phyloP scores from a whole-genome alignment of 345 rosid species.

The Eucalyptus pauciflora region DNA sequence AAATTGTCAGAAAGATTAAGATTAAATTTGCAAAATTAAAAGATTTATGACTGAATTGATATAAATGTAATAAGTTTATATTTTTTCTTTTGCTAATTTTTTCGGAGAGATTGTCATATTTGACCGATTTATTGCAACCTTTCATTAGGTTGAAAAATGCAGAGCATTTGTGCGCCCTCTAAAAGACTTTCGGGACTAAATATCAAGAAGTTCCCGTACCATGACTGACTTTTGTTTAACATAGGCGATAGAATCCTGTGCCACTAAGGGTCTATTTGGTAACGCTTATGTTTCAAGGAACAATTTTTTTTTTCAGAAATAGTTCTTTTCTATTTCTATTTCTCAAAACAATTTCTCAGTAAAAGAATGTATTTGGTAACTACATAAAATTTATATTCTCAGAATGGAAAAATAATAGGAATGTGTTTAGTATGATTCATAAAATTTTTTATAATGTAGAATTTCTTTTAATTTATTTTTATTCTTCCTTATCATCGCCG shows the following conservation, averaged over 20 bases:
- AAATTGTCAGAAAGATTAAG: not conserved
- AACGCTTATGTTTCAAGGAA: accelerated
- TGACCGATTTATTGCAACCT: not conserved
- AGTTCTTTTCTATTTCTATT: too few relatives aligned
- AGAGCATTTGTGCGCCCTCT: not conserved
- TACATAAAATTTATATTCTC: accelerated
- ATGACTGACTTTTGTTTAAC: not conserved
- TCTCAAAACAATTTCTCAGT: too few relatives aligned
- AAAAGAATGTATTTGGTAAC: too few relatives aligned
- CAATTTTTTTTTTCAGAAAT: too few relatives aligned
- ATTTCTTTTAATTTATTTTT: too few relatives aligned
- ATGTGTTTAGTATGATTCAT: accelerated
- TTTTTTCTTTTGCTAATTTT: too few relatives aligned
- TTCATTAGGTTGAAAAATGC: not conserved
- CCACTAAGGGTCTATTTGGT: not conserved
- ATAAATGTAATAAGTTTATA: too few relatives aligned
- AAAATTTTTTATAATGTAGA: too few relatives aligned
- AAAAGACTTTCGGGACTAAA: not conserved
- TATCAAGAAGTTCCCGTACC: not conserved
- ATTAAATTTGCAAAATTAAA: too few relatives aligned
- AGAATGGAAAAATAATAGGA: too few relatives aligned
- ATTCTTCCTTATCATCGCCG: accelerated
- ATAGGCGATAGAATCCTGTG: too few relatives aligned
- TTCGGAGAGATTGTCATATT: not conserved
- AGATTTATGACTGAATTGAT: too few relatives aligned